A percentile compares a stretch with the other conserved stretches of the same genome.
Evolutionary conservation across 345 rosid species (phyloP).

Genomic region (Rhodamnia argentea): DNA sequence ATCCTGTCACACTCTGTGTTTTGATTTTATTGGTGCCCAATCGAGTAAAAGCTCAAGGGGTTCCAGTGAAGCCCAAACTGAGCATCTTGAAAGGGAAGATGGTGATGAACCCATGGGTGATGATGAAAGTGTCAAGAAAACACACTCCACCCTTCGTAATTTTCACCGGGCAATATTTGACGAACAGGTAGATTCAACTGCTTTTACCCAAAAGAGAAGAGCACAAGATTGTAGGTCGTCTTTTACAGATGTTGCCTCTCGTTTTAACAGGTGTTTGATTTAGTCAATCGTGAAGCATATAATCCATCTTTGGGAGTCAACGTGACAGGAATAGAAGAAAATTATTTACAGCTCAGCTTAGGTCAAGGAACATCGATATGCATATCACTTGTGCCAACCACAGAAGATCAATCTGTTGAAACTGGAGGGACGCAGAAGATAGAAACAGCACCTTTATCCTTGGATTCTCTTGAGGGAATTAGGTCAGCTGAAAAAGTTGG

Average conservation of each 20-base stretch:
- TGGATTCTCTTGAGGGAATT: slow-evolving; percentile 37
- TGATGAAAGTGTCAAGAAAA: slow-evolving; percentile 53
- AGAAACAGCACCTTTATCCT: slow-evolving; percentile 23
- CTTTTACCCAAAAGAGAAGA: not conserved
- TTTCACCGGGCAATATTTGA: slow-evolving; percentile 78
- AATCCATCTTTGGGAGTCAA: slow-evolving; percentile 62
- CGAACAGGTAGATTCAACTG: slow-evolving; percentile 49
- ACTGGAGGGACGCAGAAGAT: slow-evolving; percentile 15
- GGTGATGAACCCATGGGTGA: slow-evolving; percentile 8
- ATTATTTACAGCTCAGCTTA: slow-evolving; percentile 60
- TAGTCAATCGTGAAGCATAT: slow-evolving; percentile 71
- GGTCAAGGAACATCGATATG: slow-evolving; percentile 66
- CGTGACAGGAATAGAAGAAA: slow-evolving; percentile 79
- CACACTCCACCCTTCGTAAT: slow-evolving; percentile 54
- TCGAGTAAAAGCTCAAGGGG: slow-evolving; percentile 14
- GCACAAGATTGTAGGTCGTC: not conserved
- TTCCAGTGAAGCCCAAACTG: slow-evolving; percentile 20
- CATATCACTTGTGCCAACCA: slow-evolving; percentile 54
- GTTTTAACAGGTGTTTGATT: slow-evolving; percentile 63
- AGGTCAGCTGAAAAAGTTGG: slow-evolving; percentile 24
- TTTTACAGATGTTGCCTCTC: slow-evolving; percentile 10
- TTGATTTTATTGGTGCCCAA: slow-evolving; percentile 65
- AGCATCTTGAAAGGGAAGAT: slow-evolving; percentile 17
- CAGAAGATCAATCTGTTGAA: slow-evolving; percentile 24
- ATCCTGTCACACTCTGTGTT: slow-evolving; percentile 56